Evolutionary conservation across 1,139 yeast genomes (phyloP).

Genomic region (Hyphopichia buzzinii): DNA sequence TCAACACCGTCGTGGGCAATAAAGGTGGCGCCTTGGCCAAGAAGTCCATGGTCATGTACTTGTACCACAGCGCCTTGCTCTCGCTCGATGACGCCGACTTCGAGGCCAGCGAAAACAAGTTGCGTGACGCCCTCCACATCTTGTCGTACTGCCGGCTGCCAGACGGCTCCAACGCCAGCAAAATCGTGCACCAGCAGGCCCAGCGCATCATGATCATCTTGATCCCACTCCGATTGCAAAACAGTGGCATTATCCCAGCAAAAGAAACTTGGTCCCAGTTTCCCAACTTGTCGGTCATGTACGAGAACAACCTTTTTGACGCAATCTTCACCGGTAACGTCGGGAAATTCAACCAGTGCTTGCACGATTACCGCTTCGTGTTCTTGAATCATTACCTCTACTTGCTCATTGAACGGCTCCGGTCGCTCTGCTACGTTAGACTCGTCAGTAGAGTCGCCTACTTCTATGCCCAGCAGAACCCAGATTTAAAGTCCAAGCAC

Average conservation of each 20-base stretch:
- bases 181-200: slow-evolving; percentile 21
- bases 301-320: slow-evolving; percentile 44
- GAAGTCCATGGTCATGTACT: slow-evolving; percentile 56
- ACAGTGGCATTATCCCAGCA: slow-evolving; percentile 42
- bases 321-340: slow-evolving; percentile 59
- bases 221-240: slow-evolving; percentile 53
- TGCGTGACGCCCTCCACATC: slow-evolving; percentile 46
- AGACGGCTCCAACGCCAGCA: slow-evolving; percentile 11
- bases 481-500: slow-evolving; percentile 21
- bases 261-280: slow-evolving; percentile 39
- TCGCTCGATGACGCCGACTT: slow-evolving; percentile 64
- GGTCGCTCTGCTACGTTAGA: slow-evolving; percentile 50
- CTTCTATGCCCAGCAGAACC: slow-evolving; percentile 33
- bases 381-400: slow-evolving; percentile 63
- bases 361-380: slow-evolving; percentile 45
- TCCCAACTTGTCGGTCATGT: slow-evolving; percentile 44
- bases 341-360: slow-evolving; percentile 40
- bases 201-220: slow-evolving; percentile 48
- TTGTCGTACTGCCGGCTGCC: slow-evolving; percentile 22
- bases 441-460: slow-evolving; percentile 50
- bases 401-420: slow-evolving; percentile 55
- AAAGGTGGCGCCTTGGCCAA: slow-evolving; percentile 31
- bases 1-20: slow-evolving; percentile 37
- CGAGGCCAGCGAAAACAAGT: slow-evolving; percentile 44
- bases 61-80: slow-evolving; percentile 65